Evolutionary conservation across 176 grass and related monocot genomes (phyloP), one percentile per base, ranked within the genome.

Genomic region (Ensete glaucum): DNA sequence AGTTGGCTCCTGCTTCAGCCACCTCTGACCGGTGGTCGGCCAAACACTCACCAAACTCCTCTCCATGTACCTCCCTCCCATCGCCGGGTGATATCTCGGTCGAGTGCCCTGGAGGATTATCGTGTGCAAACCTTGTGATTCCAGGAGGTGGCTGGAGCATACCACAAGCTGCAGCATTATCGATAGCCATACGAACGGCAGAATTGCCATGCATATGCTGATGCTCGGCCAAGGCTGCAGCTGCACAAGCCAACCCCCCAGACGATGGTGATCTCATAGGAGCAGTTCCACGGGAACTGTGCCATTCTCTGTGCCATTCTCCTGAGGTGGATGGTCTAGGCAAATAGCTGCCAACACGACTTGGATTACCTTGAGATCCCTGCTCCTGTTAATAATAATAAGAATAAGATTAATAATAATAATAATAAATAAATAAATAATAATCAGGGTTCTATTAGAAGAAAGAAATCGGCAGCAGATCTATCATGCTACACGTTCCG

Each of bases 181-280:
- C 16, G 60, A 10, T 22, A 23, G 60, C n/a, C 60, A 23, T 21
- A 23, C 23, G 20, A 22, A 9, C 8, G 17, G 8, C n/a, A 63
- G 20, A 20, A 9, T 92, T 87, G 19, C 71, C 83, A 71, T 81
- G 56, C 85, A 80, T 80, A 49, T 90, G 83, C 59, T 93, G 90
- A 57, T 86, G 85, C 53, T 97, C 90, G 1, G 93, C 93, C 78
- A 93, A 82, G 50, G 82, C 87, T 64, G 93, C 93, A 2, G 92
- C 90, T 19, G 87, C 90, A 59, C 71, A 85, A 73, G 88, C 90
- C 81, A 97, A 82, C 52, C 87, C 93, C 56, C 79, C 34, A 2
- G 88, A 79, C 50, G 87, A 80, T 71, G 81, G 56, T 85, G 79
- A n/a, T 83, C 85, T 83, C 19, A 77, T 15, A 9, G 74, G 69